Conservation (phyloP, 2,329 filamentous ascomycete species). For the Juglanconis sp. region DNA sequence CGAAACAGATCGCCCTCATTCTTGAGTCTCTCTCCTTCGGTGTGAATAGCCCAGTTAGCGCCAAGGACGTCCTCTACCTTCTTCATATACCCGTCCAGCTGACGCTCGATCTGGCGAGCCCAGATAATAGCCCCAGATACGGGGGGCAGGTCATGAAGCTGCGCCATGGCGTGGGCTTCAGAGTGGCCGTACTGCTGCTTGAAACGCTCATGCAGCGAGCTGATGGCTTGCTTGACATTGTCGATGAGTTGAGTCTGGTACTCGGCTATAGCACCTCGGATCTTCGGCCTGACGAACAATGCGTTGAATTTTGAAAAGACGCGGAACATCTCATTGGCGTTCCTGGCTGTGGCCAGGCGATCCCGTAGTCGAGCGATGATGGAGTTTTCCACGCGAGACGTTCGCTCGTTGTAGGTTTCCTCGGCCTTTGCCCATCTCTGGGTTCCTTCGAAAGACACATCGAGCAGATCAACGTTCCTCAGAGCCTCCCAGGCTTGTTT, state of each 20-base stretch:
- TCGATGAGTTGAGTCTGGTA: slow-evolving; percentile 98
- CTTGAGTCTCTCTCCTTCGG: slow-evolving; percentile 91
- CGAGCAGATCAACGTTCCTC: slow-evolving; percentile 91
- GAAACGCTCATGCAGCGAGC: slow-evolving; percentile 89
- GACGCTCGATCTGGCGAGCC: slow-evolving; percentile 94
- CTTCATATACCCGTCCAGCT: slow-evolving; percentile 94
- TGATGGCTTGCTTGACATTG: slow-evolving; percentile 95
- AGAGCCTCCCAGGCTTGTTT: slow-evolving; percentile 90
- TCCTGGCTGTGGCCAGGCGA: slow-evolving; percentile 90
- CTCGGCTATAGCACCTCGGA: slow-evolving; percentile 93
- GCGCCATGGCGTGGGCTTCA: slow-evolving; percentile 96
- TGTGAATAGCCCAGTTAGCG: slow-evolving; percentile 88
- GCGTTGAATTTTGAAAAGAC: slow-evolving; percentile 99
- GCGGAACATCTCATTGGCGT: slow-evolving; percentile 98
- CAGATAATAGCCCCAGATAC: slow-evolving; percentile 97
- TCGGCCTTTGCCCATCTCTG: slow-evolving; percentile 91
- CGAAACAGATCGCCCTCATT: slow-evolving; percentile 90
- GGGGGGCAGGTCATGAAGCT: slow-evolving; percentile 89
- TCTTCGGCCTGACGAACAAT: slow-evolving; percentile 97
- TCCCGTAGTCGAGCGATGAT: slow-evolving; percentile 94
- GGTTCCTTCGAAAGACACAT: slow-evolving; percentile 87
- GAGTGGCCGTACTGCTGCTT: slow-evolving; percentile 99
- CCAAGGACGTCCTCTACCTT: slow-evolving; percentile 98
- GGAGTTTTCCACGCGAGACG: slow-evolving; percentile 94
- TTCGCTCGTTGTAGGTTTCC: slow-evolving; percentile 94